Base-by-base conservation (phyloP, 768 basidiomycete species). In the Trametes coccinea region DNA sequence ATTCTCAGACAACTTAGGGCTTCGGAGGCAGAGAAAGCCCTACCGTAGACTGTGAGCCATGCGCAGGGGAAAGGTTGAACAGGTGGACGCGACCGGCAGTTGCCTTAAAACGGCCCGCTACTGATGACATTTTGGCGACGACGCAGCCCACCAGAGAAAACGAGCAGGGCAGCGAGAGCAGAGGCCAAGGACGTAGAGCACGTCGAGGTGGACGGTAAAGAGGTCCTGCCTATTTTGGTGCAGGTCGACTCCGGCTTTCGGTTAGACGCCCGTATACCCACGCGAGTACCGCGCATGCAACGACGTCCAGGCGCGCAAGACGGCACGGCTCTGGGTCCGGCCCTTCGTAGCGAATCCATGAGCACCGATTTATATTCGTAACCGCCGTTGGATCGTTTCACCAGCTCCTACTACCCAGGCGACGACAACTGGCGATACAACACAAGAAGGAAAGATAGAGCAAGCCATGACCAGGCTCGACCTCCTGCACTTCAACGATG, bases 401-500 rank as follows among this genome's bases (percentile, higher is more conserved):
- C 41, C 41, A 14, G 14, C 14, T 30, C 37, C 44, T 29, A 8
- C 30, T 22, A 33, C 30, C 13, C 16, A 29, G 22, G n/a, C 10
- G 41, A 30, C 17, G 43, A 14, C 30, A 10, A 6, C 11, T 11
- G 22, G 49, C 7, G 17, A 37, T 9, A 30, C 10, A 5, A 27
- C 5, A 22, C 11, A 30, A 56, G n/a, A 11, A 37, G 6, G 5
- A 11, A 6, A 6, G 6, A 37, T 6, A 37, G 5, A 37, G 34
- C 5, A 37, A 37, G 11, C 34, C 60, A 81, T 80, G 79, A 64
- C 72, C 11, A 69, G 64, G 14, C 62, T 82, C 30, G 72, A 75
- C 17, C 80, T 92, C 55, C 61, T 87, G 3, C 90, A 92, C 65
- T 92, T 86, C 79, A 92, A 92, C 75, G 90, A 92, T 70, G 89